Evolutionary conservation across 345 rosid genomes (phyloP).

Genomic region (Acer saccharum): DNA sequence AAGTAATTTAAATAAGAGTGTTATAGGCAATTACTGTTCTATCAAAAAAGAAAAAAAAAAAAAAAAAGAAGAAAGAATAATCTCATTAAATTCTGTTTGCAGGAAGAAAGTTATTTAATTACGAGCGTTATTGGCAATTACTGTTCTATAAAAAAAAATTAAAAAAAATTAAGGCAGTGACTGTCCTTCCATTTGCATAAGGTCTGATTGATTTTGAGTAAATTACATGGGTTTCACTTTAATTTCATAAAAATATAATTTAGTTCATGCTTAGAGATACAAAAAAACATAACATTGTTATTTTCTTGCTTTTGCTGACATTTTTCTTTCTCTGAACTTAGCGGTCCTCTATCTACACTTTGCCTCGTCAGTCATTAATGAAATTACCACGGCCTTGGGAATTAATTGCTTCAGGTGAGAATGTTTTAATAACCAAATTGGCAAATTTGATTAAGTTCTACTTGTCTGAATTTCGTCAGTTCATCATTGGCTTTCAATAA

Average conservation of each 20-base stretch:
- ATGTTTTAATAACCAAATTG: neutral
- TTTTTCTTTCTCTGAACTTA: slow-evolving; percentile 33
- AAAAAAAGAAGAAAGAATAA: no score
- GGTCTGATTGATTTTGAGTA: neutral
- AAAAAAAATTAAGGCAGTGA: neutral
- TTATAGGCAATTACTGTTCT: neutral
- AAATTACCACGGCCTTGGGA: slow-evolving; percentile 92
- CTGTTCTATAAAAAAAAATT: no score
- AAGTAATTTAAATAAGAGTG: neutral
- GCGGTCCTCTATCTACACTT: slow-evolving; percentile 81
- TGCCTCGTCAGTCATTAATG: slow-evolving; percentile 90
- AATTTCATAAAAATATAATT: neutral
- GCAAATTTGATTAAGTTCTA: neutral
- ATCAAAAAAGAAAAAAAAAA: no score
- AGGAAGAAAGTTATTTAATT: no score
- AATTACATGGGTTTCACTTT: neutral
- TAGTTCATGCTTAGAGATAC: neutral
- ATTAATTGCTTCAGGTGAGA: slow-evolving; percentile 94
- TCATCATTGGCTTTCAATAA: neutral
- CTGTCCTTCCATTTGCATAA: neutral
- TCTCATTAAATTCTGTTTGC: no score
- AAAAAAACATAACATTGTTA: neutral
- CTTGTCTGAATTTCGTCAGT: neutral
- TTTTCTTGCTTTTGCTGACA: slow-evolving; percentile 17
- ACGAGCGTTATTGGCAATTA: no score